Evolutionary conservation across 371 early-diverging fungal species (phyloP).

Genomic region (Syncephalastrum monosporum): DNA sequence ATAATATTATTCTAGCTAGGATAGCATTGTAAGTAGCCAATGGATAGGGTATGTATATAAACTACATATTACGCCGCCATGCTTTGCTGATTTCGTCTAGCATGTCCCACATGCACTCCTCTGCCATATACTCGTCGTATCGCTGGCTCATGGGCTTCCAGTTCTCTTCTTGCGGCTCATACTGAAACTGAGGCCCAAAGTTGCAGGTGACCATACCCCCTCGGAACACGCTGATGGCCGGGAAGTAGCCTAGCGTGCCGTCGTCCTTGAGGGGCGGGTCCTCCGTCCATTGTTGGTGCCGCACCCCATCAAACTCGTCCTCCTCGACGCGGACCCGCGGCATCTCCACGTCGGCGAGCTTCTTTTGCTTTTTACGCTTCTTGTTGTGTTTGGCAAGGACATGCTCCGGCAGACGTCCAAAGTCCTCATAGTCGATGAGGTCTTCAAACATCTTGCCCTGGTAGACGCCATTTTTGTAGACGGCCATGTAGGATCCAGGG

Average conservation of each 20-base stretch:
- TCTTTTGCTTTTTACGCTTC: constrained; percentile 40
- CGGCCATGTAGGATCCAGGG: constrained; percentile 56
- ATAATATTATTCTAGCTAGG: too few relatives aligned
- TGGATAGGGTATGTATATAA: neutral
- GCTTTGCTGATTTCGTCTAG: constrained; percentile 60
- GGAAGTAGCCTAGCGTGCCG: constrained; percentile 71
- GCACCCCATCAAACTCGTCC: constrained; percentile 32
- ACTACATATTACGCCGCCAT: constrained; percentile 11
- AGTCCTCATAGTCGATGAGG: constrained; percentile 54
- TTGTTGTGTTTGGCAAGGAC: constrained; percentile 31
- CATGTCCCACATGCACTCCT: constrained; percentile 66
- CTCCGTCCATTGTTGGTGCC: constrained; percentile 42
- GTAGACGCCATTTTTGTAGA: constrained; percentile 68
- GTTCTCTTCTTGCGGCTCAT: constrained; percentile 53
- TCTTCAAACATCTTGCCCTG: constrained; percentile 66
- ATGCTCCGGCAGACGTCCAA: constrained; percentile 42
- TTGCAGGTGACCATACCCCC: constrained; percentile 67
- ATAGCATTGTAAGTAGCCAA: too few relatives aligned
- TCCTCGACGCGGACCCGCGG: constrained; percentile 19
- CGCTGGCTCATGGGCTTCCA: constrained; percentile 65
- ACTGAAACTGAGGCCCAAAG: constrained; percentile 67
- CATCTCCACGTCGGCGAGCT: constrained; percentile 13
- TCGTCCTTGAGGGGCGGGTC: constrained; percentile 63
- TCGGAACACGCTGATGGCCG: constrained; percentile 64
- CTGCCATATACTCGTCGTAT: constrained; percentile 61